Base-by-base conservation (phyloP, 768 basidiomycete species). In the Galerina marginata region DNA sequence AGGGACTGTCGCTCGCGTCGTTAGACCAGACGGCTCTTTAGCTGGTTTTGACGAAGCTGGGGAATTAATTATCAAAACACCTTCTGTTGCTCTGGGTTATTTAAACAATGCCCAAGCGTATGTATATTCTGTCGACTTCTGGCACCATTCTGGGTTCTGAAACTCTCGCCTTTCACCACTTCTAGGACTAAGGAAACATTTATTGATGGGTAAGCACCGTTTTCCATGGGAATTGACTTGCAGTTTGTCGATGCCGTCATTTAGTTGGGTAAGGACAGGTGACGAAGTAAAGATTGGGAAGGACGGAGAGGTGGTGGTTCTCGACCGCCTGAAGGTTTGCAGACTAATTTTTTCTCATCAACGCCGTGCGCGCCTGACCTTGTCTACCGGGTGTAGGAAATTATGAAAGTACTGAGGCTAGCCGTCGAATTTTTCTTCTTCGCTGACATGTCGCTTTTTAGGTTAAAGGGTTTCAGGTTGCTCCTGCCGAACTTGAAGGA, bases 401-500 rank as follows among this genome's bases (percentile, higher is more conserved):
- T 81, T 47, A 78, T 82, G 78, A 81, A 82, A 68, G 76, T 75
- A 14, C 57, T 42, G 37, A 15, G 3, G 25, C 23, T 15, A 29
- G 5, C 20, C 11, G 12, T 14, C 42, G 12, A 1, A 11, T 25
- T 26, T 42, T n/a, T 39, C 6, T 37, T 16, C 37, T 36, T 48
- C 26, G 54, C 9, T 20, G 40, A 9, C 43, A 75, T 75, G 44
- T 29, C 14, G 29, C 73, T 77, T 71, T 75, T 77, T 14, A 71
- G 75, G 86, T 88, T 44, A 81, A 75, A 66, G 90, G 90, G 2
- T 88, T 87, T 69, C 89, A 91, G 68, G 89, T 91, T 1, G 87
- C 90, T 1, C 90, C 89, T 2, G 88, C 90, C 3, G 89, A 90
- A 62, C 76, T 90, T 9, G 89, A 90, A 66, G 89, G 83, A 16